These are phyloP conservation scores for Aspergillus thermomutatus DNA, from an alignment of 2,329 filamentous ascomycete species.

Conservation along the genomic window DNA sequence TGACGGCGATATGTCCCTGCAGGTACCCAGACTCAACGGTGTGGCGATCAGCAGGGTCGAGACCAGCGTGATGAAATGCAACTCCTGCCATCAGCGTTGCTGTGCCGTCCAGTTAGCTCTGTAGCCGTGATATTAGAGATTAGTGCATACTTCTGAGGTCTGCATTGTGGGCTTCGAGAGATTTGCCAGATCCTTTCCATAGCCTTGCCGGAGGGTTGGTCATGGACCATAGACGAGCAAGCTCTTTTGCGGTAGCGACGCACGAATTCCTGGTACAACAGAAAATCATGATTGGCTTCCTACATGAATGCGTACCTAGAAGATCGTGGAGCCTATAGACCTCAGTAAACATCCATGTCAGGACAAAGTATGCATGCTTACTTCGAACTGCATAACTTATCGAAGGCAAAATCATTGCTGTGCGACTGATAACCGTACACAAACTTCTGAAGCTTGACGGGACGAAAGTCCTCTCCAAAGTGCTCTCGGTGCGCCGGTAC, in stretches of 20 bases:
- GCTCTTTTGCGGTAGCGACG: conserved; percentile 61
- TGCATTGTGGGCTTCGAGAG: conserved; percentile 53
- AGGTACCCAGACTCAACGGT: conserved; percentile 67
- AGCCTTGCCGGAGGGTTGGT: conserved; percentile 51
- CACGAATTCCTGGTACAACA: conserved; percentile 74
- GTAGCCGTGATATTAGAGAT: background rate
- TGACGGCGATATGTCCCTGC: conserved; percentile 69
- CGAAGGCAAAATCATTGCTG: conserved; percentile 73
- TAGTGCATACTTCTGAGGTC: conserved; percentile 55
- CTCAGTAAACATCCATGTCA: conserved; percentile 1
- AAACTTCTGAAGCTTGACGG: conserved; percentile 71
- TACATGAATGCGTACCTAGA: conserved; percentile 62
- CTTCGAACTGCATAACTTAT: conserved; percentile 63
- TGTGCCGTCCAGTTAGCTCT: conserved; percentile 18
- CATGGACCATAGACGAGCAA: conserved; percentile 64
- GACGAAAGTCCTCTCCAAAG: conserved; percentile 77
- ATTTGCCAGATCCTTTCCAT: conserved; percentile 60
- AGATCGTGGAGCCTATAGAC: conserved; percentile 59
- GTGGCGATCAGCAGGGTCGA: conserved; percentile 62
- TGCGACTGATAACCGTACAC: conserved; percentile 67
- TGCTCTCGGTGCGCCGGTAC: conserved; percentile 64
- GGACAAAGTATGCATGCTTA: conserved; percentile 25
- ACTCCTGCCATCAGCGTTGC: conserved; percentile 58
- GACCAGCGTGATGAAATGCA: conserved; percentile 77
- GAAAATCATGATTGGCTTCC: conserved; percentile 79